A percentile compares a stretch with the other conserved stretches of the same genome.
phyloP scores from a whole-genome alignment of 148 eudicot genomes.

The Rheum nobile region DNA sequence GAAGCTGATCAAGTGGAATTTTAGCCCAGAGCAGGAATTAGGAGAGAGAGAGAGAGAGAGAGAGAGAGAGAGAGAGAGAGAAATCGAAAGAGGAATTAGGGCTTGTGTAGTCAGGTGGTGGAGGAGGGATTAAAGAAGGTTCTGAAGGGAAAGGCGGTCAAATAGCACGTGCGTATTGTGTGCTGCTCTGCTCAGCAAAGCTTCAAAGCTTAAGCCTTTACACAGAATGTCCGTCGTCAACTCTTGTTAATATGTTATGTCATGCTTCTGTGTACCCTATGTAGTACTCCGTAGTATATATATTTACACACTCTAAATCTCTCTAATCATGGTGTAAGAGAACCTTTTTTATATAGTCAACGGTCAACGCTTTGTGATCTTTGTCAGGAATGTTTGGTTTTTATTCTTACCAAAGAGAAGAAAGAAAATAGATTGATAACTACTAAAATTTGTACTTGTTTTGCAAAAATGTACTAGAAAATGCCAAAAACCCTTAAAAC shows the following conservation, averaged over 20 bases:
- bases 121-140: neutral
- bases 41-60: neutral
- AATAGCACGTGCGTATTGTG: neutral
- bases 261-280: neutral
- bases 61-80: neutral
- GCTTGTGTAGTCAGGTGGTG: neutral
- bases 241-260: neutral
- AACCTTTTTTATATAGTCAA: neutral
- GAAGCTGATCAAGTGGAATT: neutral
- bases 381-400: neutral
- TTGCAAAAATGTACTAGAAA: too few species aligned
- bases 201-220: neutral
- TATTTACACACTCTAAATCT: too few species aligned
- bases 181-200: neutral
- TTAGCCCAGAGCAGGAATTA: neutral
- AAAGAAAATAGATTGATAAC: too few species aligned
- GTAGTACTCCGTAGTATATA: too few species aligned
- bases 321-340: neutral
- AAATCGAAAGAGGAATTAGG: neutral
- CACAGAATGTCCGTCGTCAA: neutral
- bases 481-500: too few species aligned
- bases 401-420: too few species aligned
- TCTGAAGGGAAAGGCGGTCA: neutral
- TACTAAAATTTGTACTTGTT: too few species aligned
- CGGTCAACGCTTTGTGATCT: neutral